Evolutionary conservation across 2,329 filamentous ascomycete genomes (phyloP).

Genomic region (Fusarium camptoceras): DNA sequence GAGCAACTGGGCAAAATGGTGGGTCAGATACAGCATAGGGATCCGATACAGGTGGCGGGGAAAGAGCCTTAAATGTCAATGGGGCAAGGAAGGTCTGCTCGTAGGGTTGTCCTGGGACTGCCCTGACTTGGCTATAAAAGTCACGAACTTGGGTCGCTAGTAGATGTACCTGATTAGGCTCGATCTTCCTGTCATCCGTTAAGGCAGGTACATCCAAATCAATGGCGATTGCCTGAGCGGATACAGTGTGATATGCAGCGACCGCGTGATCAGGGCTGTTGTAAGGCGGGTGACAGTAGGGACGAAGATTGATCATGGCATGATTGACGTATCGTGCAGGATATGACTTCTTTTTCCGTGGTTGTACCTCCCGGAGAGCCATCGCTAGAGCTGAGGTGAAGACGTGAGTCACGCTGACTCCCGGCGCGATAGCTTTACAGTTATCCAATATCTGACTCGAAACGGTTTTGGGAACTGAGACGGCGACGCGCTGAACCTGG

Average conservation of each 20-base stretch:
- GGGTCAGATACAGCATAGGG: background rate
- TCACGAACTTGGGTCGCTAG: background rate
- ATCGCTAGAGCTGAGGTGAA: background rate
- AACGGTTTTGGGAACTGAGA: rapidly evolving
- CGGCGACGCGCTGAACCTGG: background rate
- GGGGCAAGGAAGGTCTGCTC: background rate
- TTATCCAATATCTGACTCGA: background rate
- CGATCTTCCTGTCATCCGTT: rapidly evolving
- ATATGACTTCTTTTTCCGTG: background rate
- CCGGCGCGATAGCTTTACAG: background rate
- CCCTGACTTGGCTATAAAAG: background rate
- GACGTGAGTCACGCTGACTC: background rate
- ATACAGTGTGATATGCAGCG: background rate
- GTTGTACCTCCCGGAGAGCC: background rate
- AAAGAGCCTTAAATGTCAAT: background rate
- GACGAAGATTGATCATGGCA: background rate
- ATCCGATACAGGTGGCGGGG: background rate
- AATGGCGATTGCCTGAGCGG: background rate
- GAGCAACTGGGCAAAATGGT: background rate
- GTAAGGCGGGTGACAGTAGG: background rate
- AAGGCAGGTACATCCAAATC: background rate
- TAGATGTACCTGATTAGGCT: rapidly evolving
- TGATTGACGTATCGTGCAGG: background rate
- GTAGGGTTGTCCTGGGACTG: background rate
- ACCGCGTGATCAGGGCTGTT: background rate